Evolutionary conservation across 768 basidiomycete species (phyloP).

Genomic region (Coprinellus aureogranulatus): DNA sequence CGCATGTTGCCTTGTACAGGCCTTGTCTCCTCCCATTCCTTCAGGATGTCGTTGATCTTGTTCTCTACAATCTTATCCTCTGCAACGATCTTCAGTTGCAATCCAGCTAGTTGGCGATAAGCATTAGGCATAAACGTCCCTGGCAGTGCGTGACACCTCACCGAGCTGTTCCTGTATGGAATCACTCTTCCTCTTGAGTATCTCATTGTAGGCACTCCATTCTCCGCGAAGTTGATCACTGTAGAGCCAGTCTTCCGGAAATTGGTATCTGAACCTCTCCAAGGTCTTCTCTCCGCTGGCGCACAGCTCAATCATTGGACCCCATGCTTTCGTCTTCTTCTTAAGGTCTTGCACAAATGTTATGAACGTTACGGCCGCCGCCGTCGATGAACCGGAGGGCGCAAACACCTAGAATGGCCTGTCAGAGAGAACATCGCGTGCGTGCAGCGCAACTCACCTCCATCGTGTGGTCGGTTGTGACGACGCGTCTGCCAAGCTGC

Average conservation of each 20-base stretch:
- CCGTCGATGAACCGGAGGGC: conserved; percentile 88
- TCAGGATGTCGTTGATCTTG: conserved; percentile 85
- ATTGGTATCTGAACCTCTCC: conserved; percentile 95
- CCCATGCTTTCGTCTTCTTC: conserved; percentile 95
- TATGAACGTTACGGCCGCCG: conserved; percentile 97
- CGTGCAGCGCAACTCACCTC: conserved; percentile 32
- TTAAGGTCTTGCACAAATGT: conserved; percentile 99
- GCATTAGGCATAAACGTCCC: background rate
- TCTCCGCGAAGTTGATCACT: conserved; percentile 96
- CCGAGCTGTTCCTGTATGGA: conserved; percentile 98
- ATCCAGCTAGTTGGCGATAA: conserved; percentile 63
- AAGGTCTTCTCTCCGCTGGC: conserved; percentile 95
- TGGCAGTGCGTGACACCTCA: conserved; percentile 31
- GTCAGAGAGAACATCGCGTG: background rate
- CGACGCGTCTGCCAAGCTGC: conserved; percentile 33
- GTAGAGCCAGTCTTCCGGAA: conserved; percentile 96
- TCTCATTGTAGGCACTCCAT: conserved; percentile 98
- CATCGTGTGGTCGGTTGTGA: conserved; percentile 32
- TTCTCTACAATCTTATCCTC: conserved; percentile 98
- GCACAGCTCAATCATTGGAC: conserved; percentile 92
- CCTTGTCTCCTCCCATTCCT: conserved; percentile 94
- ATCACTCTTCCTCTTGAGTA: conserved; percentile 95
- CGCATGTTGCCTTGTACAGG: conserved; percentile 96
- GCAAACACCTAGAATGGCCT: conserved; percentile 54
- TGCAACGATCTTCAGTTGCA: conserved; percentile 99